Evolutionary conservation across 2,329 filamentous ascomycete genomes (phyloP).

Genomic region (Colletotrichum filicis): DNA sequence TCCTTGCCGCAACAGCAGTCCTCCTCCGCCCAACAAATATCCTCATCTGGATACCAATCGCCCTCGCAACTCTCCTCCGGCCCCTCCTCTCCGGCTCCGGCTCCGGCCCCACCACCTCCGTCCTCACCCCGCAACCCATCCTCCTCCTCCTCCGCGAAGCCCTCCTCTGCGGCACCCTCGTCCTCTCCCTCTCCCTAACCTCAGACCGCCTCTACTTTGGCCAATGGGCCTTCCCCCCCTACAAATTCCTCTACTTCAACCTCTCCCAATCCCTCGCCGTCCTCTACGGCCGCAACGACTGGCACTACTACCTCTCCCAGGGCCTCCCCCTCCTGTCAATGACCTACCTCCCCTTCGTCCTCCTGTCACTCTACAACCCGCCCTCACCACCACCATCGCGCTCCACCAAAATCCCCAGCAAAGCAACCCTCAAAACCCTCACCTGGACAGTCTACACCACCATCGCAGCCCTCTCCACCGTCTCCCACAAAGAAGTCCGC

Average conservation of each 20-base stretch:
- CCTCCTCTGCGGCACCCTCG: slow-evolving; percentile 69
- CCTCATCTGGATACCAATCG: slow-evolving; percentile 82
- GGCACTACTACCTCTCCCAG: slow-evolving; percentile 94
- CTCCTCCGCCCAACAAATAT: slow-evolving; percentile 90
- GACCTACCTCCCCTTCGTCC: slow-evolving; percentile 81
- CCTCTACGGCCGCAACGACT: slow-evolving; percentile 91
- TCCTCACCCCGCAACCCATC: slow-evolving; percentile 55
- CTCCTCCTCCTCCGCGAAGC: slow-evolving; percentile 71
- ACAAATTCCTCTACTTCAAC: slow-evolving; percentile 92
- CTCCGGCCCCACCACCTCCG: slow-evolving; percentile 45
- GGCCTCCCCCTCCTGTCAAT: slow-evolving; percentile 89
- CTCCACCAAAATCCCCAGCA: slow-evolving; percentile 45
- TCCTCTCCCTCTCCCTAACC: slow-evolving; percentile 71
- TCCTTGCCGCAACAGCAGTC: slow-evolving; percentile 83
- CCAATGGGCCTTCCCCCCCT: slow-evolving; percentile 87
- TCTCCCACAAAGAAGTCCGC: slow-evolving; percentile 96
- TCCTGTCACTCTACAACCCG: slow-evolving; percentile 70
- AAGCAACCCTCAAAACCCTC: slow-evolving; percentile 55
- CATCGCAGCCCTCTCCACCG: slow-evolving; percentile 74
- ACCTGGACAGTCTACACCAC: slow-evolving; percentile 69
- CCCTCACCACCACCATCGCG: slow-evolving; percentile 38
- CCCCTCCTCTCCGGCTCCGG: slow-evolving; percentile 49
- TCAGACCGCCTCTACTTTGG: slow-evolving; percentile 85
- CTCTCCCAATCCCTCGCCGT: slow-evolving; percentile 86
- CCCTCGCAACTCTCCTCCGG: slow-evolving; percentile 56